These are phyloP conservation scores for Tricholoma sp. DNA, from an alignment of 768 basidiomycete species.

Conservation along the genomic window DNA sequence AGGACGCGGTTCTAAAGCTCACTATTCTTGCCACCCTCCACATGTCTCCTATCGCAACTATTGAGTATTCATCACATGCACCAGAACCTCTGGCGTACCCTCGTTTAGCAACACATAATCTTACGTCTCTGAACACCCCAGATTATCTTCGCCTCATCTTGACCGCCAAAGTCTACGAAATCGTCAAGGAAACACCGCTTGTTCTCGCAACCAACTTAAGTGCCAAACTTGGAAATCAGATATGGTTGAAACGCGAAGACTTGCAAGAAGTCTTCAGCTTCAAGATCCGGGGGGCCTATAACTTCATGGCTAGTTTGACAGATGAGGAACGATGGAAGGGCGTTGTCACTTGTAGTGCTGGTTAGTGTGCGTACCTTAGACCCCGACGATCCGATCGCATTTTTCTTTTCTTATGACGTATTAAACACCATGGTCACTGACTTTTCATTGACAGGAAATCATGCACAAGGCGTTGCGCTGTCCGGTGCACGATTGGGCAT, in stretches of 20 bases:
- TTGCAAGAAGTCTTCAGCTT: slow-evolving; percentile 98
- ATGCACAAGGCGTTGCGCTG: slow-evolving; percentile 96
- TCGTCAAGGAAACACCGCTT: slow-evolving; percentile 86
- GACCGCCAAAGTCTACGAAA: slow-evolving; percentile 87
- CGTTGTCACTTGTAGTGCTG: slow-evolving; percentile 96
- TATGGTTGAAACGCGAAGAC: slow-evolving; percentile 97
- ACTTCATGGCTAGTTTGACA: slow-evolving; percentile 88
- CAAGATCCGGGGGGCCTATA: slow-evolving; percentile 98
- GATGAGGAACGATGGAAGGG: slow-evolving; percentile 96
- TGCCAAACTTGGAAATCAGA: slow-evolving; percentile 81
- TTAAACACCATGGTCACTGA: neutral
- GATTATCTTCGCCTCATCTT: slow-evolving; percentile 89
- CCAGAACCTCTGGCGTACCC: slow-evolving; percentile 64
- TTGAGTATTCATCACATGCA: slow-evolving; percentile 68
- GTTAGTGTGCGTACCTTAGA: slow-evolving; percentile 62
- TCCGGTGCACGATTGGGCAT: slow-evolving; percentile 85
- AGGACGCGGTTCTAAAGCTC: neutral
- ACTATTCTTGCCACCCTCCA: neutral
- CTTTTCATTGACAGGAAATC: slow-evolving; percentile 66
- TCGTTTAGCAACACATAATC: slow-evolving; percentile 58
- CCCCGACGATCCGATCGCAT: slow-evolving; percentile 5
- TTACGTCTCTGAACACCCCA: slow-evolving; percentile 64
- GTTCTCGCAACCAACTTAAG: slow-evolving; percentile 85
- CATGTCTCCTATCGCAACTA: slow-evolving; percentile 45
- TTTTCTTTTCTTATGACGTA: slow-evolving; percentile 7